These are phyloP conservation scores for Metschnikowia henanensis DNA, from an alignment of 805 yeast species.

Conservation along the genomic window DNA sequence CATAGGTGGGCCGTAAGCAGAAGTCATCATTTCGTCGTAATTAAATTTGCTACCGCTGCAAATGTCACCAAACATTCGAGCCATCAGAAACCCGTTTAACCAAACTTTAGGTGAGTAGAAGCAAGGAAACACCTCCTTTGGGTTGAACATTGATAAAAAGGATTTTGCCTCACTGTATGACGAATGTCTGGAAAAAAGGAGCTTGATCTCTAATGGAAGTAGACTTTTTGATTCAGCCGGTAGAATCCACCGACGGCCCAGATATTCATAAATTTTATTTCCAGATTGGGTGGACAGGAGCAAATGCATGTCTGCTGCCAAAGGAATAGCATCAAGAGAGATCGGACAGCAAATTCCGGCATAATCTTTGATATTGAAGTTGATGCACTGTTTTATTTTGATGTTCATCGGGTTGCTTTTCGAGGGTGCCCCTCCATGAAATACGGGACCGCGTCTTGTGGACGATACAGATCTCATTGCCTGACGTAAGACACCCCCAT, in stretches of 20 bases:
- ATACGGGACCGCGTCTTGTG: conserved; percentile 1
- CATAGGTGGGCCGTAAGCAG: conserved; percentile 4
- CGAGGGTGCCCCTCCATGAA: conserved; percentile 8
- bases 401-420: conserved; percentile 18
- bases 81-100: conserved; percentile 40
- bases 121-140: conserved; percentile 45
- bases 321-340: conserved; percentile 16
- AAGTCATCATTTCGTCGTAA: conserved; percentile 13
- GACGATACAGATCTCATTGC: background rate
- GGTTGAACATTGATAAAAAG: conserved; percentile 36
- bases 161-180: conserved; percentile 41
- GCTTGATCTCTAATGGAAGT: conserved; percentile 35
- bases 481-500: conserved; percentile 6
- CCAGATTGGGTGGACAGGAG: conserved; percentile 22
- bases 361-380: conserved; percentile 36
- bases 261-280: conserved; percentile 22
- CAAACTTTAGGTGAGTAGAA: conserved; percentile 33
- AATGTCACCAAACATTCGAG: conserved; percentile 38
- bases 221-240: conserved; percentile 26
- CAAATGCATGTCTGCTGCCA: conserved; percentile 16
- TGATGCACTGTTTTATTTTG: conserved; percentile 35
- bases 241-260: conserved; percentile 29
- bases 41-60: conserved; percentile 10
- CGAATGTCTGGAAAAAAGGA: conserved; percentile 48
- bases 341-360: conserved; percentile 31